These are phyloP conservation scores for Termitomyces sp. DNA, from an alignment of 768 basidiomycete genomes.

Conservation along the genomic window DNA sequence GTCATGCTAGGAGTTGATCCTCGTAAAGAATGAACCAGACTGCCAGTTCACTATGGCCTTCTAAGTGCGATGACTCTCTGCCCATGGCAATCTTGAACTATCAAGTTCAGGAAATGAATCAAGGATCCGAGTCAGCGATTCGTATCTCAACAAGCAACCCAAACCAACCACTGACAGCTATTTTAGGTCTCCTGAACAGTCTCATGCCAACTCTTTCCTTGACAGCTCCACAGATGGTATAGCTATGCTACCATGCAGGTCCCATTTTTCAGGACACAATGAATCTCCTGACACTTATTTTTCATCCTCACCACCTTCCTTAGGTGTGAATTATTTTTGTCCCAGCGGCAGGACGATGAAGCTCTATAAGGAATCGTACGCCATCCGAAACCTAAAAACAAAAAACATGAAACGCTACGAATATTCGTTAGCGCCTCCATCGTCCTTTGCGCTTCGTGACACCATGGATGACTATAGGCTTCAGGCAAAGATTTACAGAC, in stretches of 20 bases:
- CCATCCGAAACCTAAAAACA: conserved; percentile 20
- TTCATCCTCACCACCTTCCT: conserved; percentile 6
- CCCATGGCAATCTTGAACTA: not conserved
- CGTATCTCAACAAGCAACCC: not conserved
- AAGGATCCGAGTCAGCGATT: not conserved
- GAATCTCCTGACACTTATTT: not conserved
- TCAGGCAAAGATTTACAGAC: conserved; percentile 60
- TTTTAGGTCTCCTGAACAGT: not conserved
- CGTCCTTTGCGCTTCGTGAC: conserved; percentile 38
- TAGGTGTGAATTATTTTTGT: not conserved
- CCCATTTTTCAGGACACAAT: not conserved
- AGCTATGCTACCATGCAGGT: not conserved
- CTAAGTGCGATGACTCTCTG: not conserved
- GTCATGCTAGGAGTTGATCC: not conserved
- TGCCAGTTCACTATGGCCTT: not conserved
- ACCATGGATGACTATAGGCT: conserved; percentile 45
- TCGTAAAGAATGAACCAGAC: not conserved
- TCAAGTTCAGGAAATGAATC: not conserved
- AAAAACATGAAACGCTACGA: conserved; percentile 36
- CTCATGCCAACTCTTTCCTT: not conserved
- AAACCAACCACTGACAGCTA: not conserved
- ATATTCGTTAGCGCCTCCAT: conserved; percentile 51
- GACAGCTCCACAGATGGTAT: not conserved
- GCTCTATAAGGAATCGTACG: conserved; percentile 23
- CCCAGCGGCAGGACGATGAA: not conserved